These are phyloP conservation scores for Trametes villosa DNA, from an alignment of 768 basidiomycete species.

Conservation along the genomic window DNA sequence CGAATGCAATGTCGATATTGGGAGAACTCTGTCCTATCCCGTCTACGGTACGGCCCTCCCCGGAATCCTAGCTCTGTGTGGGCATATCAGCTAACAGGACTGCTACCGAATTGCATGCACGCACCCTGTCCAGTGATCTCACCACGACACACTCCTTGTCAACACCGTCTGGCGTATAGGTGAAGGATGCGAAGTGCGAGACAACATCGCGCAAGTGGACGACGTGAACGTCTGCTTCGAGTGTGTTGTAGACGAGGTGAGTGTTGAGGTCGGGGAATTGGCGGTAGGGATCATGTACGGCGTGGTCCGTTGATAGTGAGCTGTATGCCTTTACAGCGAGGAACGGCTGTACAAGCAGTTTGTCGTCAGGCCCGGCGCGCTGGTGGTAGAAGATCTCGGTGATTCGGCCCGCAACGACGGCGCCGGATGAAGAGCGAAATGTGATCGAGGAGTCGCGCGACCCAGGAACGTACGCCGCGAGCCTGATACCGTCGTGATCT, in stretches of 20 bases:
- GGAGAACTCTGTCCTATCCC: too few species aligned
- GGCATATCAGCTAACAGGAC: too few species aligned
- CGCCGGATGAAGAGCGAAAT: background rate
- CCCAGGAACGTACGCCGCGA: too few species aligned
- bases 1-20: too few species aligned
- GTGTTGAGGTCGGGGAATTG: background rate
- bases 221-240: background rate
- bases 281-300: background rate
- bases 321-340: background rate
- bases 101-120: too few species aligned
- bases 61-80: too few species aligned
- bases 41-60: too few species aligned
- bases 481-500: too few species aligned
- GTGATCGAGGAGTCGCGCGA: background rate
- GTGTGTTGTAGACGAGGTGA: background rate
- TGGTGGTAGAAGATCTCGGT: background rate
- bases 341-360: background rate
- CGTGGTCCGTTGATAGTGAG: background rate
- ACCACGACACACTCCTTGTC: background rate
- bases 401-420: background rate
- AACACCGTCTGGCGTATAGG: background rate
- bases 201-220: background rate
- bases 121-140: slow-evolving; percentile 1
- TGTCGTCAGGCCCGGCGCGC: background rate
- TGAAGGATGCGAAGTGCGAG: background rate